Conservation (phyloP, 345 rosid species). For the Dipteronia dyeriana region DNA sequence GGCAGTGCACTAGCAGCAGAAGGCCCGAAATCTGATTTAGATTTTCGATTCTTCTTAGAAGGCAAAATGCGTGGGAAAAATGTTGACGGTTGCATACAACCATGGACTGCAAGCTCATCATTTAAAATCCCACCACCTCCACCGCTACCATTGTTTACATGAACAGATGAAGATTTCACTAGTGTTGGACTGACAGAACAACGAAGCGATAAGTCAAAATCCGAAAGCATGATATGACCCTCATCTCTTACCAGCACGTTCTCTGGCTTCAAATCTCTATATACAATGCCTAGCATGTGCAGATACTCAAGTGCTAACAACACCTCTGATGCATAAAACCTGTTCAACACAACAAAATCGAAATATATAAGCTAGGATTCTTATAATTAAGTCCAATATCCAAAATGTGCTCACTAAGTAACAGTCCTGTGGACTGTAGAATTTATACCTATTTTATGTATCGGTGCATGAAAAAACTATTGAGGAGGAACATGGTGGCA, state of each 20-base stretch:
- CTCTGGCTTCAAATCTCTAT: slow-evolving; percentile 89
- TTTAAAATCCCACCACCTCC: slow-evolving; percentile 52
- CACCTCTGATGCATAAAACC: slow-evolving; percentile 92
- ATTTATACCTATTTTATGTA: no score
- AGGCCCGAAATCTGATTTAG: slow-evolving; percentile 80
- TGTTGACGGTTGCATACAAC: slow-evolving; percentile 70
- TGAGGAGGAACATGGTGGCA: no score
- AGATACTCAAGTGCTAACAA: slow-evolving; percentile 84
- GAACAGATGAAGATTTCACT: slow-evolving; percentile 79
- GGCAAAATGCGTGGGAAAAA: slow-evolving; percentile 86
- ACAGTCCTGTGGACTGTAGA: no score
- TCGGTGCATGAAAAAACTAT: no score
- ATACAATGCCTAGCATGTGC: slow-evolving; percentile 94
- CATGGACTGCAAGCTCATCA: slow-evolving; percentile 57
- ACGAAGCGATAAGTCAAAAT: slow-evolving; percentile 85
- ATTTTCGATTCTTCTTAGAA: slow-evolving; percentile 70
- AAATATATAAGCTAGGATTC: no score
- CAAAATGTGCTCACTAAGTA: no score
- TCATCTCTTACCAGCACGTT: slow-evolving; percentile 83
- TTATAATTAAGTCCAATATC: no score
- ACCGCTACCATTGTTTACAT: slow-evolving; percentile 25
- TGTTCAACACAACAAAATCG: slow-evolving; percentile 20
- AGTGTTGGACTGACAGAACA: slow-evolving; percentile 86
- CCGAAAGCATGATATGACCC: slow-evolving; percentile 93
- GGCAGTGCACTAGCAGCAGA: slow-evolving; percentile 67